Percentiles rank a stretch among this genome's conserved stretches.
phyloP scores from a whole-genome alignment of 1,284 basidiomycete species.

The Leccinum olivaceoglutinosum region DNA sequence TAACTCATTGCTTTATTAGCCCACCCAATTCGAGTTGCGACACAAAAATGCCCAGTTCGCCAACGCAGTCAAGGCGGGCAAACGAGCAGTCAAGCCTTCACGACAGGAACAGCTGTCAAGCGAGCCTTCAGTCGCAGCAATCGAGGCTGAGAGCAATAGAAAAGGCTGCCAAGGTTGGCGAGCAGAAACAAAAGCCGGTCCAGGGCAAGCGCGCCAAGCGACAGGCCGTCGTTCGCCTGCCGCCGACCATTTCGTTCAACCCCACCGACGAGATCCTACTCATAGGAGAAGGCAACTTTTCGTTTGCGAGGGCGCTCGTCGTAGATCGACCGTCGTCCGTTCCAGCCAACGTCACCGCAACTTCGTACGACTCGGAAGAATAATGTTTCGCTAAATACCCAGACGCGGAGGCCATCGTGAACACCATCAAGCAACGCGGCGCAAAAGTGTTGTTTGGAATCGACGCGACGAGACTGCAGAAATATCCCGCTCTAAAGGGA shows the following conservation, averaged over 20 bases:
- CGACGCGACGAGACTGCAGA: conserved; percentile 79
- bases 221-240: conserved; percentile 17
- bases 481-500: conserved; percentile 48
- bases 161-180: conserved; percentile 32
- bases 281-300: conserved; percentile 96
- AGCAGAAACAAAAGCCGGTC: conserved; percentile 39
- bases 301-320: conserved; percentile 79
- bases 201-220: conserved; percentile 18
- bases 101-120: conserved; percentile 62
- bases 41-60: conserved; percentile 75
- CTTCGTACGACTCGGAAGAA: conserved; percentile 80
- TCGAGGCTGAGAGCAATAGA: conserved; percentile 57
- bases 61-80: conserved; percentile 61
- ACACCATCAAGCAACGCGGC: conserved; percentile 51
- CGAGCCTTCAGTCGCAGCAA: conserved; percentile 63
- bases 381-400: conserved; percentile 84
- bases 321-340: conserved; percentile 47
- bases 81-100: conserved; percentile 67
- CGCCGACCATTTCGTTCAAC: conserved; percentile 66
- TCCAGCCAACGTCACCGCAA: conserved; percentile 74
- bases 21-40: conserved; percentile 74
- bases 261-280: conserved; percentile 78
- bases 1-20: conserved; percentile 35
- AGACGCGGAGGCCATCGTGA: conserved; percentile 64
- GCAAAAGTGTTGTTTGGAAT: conserved; percentile 77